Percentiles rank a stretch among this genome's conserved stretches.
Evolutionary conservation across 306 rosid genomes (phyloP).

Genomic region (Coriaria nepalensis): DNA sequence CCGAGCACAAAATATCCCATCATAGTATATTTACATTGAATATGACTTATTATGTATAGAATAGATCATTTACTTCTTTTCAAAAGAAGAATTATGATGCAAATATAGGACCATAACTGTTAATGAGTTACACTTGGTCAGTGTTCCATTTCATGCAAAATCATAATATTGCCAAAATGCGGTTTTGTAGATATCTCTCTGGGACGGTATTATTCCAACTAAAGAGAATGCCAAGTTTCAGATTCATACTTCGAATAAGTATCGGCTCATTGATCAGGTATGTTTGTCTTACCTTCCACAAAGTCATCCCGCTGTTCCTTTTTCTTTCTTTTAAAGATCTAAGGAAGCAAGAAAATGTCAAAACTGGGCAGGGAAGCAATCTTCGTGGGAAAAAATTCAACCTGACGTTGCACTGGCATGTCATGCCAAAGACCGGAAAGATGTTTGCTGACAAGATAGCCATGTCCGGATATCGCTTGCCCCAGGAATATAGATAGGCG

Average conservation of each 20-base stretch:
- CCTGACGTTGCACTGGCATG: constrained; percentile 96
- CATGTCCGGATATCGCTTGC: constrained; percentile 68
- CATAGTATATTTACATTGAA: too few relatives aligned
- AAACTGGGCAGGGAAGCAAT: constrained; percentile 55
- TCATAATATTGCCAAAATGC: background rate
- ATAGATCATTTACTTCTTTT: too few relatives aligned
- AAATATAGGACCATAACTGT: background rate
- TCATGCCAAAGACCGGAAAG: constrained; percentile 97
- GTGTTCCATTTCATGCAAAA: background rate
- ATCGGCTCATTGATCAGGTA: constrained; percentile 71
- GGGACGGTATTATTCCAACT: constrained; percentile 89
- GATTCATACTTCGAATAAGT: constrained; percentile 77
- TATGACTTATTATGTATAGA: too few relatives aligned
- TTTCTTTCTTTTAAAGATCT: background rate
- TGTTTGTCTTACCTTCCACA: background rate
- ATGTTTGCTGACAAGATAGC: constrained; percentile 68
- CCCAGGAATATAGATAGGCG: constrained; percentile 58
- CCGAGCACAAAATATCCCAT: too few relatives aligned
- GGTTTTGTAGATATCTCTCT: constrained; percentile 59
- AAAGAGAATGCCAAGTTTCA: constrained; percentile 70
- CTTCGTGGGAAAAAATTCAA: constrained; percentile 74
- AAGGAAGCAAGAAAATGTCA: too few relatives aligned
- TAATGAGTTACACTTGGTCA: background rate
- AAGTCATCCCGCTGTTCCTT: background rate
- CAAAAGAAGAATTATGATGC: too few relatives aligned